Percentiles rank a stretch among this genome's conserved stretches.
phyloP scores from a whole-genome alignment of 805 yeast species.

The Candida sithepensis region DNA sequence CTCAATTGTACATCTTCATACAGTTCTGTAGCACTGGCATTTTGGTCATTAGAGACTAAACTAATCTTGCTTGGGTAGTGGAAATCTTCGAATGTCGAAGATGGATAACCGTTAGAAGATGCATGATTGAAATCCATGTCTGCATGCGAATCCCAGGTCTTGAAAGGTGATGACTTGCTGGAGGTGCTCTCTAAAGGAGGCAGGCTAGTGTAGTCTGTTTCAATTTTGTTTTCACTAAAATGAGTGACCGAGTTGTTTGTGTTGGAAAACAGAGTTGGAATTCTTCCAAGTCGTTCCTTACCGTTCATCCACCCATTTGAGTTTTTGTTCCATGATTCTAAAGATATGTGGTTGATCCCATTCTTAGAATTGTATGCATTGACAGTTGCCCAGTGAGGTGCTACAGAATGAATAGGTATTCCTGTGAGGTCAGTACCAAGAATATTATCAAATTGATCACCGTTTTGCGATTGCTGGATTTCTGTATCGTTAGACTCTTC shows the following conservation, averaged over 20 bases:
- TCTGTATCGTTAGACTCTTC: conserved; percentile 5
- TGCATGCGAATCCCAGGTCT: not conserved
- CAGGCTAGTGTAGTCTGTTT: not conserved
- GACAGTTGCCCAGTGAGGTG: conserved; percentile 14
- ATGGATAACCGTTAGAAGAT: not conserved
- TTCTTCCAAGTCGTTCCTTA: conserved; percentile 19
- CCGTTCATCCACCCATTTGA: conserved; percentile 19
- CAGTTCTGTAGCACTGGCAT: conserved; percentile 2
- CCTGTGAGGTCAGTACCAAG: conserved; percentile 17
- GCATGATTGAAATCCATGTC: not conserved
- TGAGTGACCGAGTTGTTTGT: not conserved
- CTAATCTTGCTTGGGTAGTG: conserved; percentile 1
- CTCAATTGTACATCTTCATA: conserved; percentile 11
- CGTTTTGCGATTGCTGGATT: not conserved
- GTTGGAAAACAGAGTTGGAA: conserved; percentile 8
- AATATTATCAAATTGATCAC: conserved; percentile 2
- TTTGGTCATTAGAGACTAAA: not conserved
- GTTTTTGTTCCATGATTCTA: conserved; percentile 29
- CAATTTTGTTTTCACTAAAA: not conserved
- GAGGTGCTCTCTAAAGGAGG: conserved; percentile 10
- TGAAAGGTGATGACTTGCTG: conserved; percentile 21
- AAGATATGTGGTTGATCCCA: conserved; percentile 22
- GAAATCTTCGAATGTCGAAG: not conserved
- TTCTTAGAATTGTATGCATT: not conserved
- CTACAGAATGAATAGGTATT: conserved; percentile 18